These are phyloP conservation scores for Auriculariales sp. DNA, from an alignment of 768 basidiomycete genomes.

Conservation along the genomic window DNA sequence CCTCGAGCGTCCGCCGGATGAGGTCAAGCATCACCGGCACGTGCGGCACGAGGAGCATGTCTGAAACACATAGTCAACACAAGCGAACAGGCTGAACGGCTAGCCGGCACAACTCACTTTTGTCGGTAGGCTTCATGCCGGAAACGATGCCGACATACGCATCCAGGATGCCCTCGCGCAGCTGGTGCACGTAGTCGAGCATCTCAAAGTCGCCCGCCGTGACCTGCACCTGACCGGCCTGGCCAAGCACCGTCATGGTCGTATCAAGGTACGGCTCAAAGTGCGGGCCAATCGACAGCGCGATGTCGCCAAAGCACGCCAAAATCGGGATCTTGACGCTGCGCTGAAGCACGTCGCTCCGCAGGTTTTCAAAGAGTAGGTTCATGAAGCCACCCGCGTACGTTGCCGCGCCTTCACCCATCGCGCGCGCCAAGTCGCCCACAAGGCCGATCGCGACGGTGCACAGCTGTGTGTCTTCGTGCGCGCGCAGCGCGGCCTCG, in stretches of 20 bases:
- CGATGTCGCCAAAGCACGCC: conserved; percentile 92
- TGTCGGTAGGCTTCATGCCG: conserved; percentile 71
- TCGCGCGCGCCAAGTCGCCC: conserved; percentile 89
- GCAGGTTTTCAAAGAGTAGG: conserved; percentile 79
- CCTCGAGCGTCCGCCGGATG: conserved; percentile 55
- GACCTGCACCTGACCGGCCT: conserved; percentile 79
- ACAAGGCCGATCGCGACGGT: conserved; percentile 92
- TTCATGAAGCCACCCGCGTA: conserved; percentile 87
- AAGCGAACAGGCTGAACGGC: not conserved
- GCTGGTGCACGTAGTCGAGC: conserved; percentile 77
- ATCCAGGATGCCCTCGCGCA: conserved; percentile 92
- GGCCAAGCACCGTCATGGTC: conserved; percentile 79
- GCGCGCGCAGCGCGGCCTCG: conserved; percentile 75
- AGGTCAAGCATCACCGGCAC: conserved; percentile 66
- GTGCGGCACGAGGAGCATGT: conserved; percentile 47
- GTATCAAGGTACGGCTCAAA: conserved; percentile 86
- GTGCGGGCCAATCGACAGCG: conserved; percentile 70
- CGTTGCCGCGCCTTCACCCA: conserved; percentile 69
- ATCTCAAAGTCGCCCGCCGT: conserved; percentile 85
- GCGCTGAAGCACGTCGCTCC: conserved; percentile 78
- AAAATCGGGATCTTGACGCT: conserved; percentile 96
- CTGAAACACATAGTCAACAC: conserved; percentile 16
- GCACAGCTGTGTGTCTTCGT: conserved; percentile 92
- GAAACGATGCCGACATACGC: conserved; percentile 93
- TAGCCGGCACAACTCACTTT: conserved; percentile 34